phyloP scores from a whole-genome alignment of 225 moss, liverwort and hornwort species.

The Pseudisothecium myosuroides region DNA sequence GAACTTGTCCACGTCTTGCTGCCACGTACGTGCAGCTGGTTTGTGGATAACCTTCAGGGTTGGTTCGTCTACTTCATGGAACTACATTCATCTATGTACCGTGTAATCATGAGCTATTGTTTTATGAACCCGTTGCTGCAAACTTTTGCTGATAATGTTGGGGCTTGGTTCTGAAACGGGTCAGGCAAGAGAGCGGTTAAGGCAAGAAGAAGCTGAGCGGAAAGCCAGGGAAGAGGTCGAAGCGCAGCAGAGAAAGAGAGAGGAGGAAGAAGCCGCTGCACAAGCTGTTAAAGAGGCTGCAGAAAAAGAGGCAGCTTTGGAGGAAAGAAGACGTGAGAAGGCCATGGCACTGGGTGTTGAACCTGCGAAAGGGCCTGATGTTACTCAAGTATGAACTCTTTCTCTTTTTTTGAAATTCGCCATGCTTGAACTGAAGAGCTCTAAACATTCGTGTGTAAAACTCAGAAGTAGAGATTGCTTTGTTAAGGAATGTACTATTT shows the following conservation, averaged over 20 bases:
- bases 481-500: neutral
- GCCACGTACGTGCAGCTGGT: neutral
- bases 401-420: neutral
- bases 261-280: constrained; percentile 64
- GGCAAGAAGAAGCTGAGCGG: constrained; percentile 59
- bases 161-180: neutral
- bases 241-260: constrained; percentile 57
- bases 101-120: neutral
- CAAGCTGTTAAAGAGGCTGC: constrained; percentile 70
- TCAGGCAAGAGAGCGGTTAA: constrained; percentile 80
- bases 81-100: neutral
- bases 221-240: constrained; percentile 70
- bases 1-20: neutral
- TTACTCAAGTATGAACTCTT: constrained; percentile 34
- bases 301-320: constrained; percentile 57
- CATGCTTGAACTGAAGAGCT: neutral
- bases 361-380: constrained; percentile 86
- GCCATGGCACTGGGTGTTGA: constrained; percentile 73
- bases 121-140: neutral
- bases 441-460: neutral
- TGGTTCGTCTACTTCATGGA: neutral
- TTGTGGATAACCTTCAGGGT: neutral
- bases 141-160: neutral
- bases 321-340: constrained; percentile 81
- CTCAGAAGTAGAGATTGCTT: neutral